Evolutionary conservation across 2,329 filamentous ascomycete genomes (phyloP).

Genomic region (Ceratocystis cubensis): DNA sequence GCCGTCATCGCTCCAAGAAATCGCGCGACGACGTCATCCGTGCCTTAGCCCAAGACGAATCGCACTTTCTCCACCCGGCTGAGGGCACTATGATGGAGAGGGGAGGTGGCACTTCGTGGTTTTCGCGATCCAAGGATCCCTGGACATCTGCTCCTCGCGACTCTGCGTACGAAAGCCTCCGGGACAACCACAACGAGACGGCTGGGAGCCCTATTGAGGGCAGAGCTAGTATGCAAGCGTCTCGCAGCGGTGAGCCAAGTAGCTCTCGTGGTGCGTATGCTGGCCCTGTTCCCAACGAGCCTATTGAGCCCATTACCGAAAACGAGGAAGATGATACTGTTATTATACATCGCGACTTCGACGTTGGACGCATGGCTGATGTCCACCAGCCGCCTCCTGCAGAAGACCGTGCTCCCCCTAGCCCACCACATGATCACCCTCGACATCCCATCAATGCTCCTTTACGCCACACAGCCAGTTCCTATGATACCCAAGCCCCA

Average conservation of each 20-base stretch:
- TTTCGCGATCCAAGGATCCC: constrained; percentile 20
- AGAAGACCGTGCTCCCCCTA: constrained; percentile 4
- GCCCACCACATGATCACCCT: not conserved
- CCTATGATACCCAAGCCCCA: constrained; percentile 24
- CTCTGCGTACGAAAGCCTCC: constrained; percentile 33
- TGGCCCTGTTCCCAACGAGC: constrained; percentile 21
- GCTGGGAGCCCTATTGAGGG: constrained; percentile 26
- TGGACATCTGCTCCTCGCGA: constrained; percentile 22
- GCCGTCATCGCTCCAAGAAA: constrained; percentile 28
- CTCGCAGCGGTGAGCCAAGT: constrained; percentile 15
- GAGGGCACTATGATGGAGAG: constrained; percentile 33
- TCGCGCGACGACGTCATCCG: constrained; percentile 36
- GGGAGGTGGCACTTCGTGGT: constrained; percentile 29
- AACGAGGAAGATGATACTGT: constrained; percentile 40
- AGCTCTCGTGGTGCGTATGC: constrained; percentile 21
- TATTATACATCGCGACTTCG: constrained; percentile 22
- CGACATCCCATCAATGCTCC: not conserved
- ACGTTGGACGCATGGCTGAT: constrained; percentile 12
- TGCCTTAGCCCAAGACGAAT: constrained; percentile 38
- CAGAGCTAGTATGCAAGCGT: constrained; percentile 23
- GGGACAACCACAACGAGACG: constrained; percentile 27
- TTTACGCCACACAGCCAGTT: not conserved
- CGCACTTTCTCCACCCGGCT: constrained; percentile 32
- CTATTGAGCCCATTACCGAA: constrained; percentile 24
- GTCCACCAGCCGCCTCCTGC: constrained; percentile 17